These are phyloP conservation scores for Xylariaceae sp. DNA, from an alignment of 2,329 filamentous ascomycete genomes.

Conservation along the genomic window DNA sequence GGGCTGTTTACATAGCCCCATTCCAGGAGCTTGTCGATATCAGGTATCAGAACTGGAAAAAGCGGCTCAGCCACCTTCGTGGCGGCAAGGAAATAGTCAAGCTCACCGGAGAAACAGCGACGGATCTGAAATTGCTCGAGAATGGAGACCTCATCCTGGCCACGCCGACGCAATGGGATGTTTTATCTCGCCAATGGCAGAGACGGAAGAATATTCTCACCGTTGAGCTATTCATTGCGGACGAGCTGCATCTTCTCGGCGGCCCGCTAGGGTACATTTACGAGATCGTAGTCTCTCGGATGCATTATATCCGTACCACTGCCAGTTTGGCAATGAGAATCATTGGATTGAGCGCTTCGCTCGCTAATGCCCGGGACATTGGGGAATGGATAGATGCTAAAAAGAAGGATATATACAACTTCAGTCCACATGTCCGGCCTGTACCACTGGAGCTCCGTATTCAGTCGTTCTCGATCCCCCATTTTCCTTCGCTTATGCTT, in stretches of 20 bases:
- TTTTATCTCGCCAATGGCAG: constrained; percentile 94
- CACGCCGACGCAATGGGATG: constrained; percentile 94
- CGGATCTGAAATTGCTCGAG: constrained; percentile 86
- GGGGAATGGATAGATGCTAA: constrained; percentile 98
- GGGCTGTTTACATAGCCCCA: constrained; percentile 91
- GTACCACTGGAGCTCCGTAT: constrained; percentile 92
- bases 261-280: constrained; percentile 87
- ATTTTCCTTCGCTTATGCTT: constrained; percentile 97
- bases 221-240: constrained; percentile 88
- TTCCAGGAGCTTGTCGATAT: constrained; percentile 91
- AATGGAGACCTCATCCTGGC: constrained; percentile 87
- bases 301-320: constrained; percentile 93
- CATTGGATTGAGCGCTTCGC: constrained; percentile 84
- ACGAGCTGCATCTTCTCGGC: constrained; percentile 92
- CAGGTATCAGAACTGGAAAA: constrained; percentile 81
- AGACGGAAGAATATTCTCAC: constrained; percentile 92
- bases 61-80: constrained; percentile 69
- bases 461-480: constrained; percentile 92
- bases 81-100: constrained; percentile 92
- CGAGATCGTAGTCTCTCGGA: constrained; percentile 94
- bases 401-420: constrained; percentile 99
- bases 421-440: constrained; percentile 87
- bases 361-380: constrained; percentile 90
- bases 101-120: constrained; percentile 88
- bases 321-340: constrained; percentile 84